These are phyloP conservation scores for Diplodia sapinea DNA, from an alignment of 2,329 filamentous ascomycete genomes.

Conservation along the genomic window DNA sequence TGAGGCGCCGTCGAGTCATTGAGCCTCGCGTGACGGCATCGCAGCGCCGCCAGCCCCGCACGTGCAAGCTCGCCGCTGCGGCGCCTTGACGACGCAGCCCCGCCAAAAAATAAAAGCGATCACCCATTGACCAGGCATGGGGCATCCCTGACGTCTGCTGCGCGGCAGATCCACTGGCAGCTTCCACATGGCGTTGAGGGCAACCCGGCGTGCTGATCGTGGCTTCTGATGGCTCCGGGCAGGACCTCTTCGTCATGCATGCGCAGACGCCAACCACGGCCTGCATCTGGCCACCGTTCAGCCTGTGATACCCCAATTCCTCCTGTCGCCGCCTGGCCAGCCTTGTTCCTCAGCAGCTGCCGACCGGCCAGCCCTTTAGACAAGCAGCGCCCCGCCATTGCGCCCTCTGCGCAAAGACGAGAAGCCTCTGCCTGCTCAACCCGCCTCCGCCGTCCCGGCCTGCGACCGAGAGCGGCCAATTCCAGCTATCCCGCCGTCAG, in stretches of 20 bases:
- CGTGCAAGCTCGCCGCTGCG: constrained; percentile 17
- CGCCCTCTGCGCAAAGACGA: not conserved
- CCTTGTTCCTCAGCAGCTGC: constrained; percentile 21
- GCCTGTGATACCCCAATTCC: constrained; percentile 31
- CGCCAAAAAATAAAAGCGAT: constrained; percentile 16
- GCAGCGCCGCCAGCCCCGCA: not conserved
- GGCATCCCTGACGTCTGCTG: constrained; percentile 6
- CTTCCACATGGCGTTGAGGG: constrained; percentile 2
- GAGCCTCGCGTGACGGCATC: constrained; percentile 20
- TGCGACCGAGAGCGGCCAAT: constrained; percentile 18
- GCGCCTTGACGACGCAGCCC: constrained; percentile 12
- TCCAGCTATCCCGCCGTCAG: constrained; percentile 11
- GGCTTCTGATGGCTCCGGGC: constrained; percentile 15
- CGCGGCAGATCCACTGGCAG: constrained; percentile 19
- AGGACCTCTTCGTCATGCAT: constrained; percentile 26
- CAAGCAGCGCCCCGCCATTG: not conserved
- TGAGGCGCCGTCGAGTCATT: constrained; percentile 24
- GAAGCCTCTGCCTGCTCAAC: not conserved
- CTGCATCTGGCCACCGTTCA: constrained; percentile 26
- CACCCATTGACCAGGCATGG: constrained; percentile 23
- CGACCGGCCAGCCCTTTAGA: not conserved
- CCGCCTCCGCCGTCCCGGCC: constrained; percentile 14
- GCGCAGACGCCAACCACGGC: constrained; percentile 29
- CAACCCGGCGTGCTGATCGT: constrained; percentile 16
- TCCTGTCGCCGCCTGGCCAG: constrained; percentile 24